These are phyloP conservation scores for Trichoderma afroharzianum DNA, from an alignment of 2,329 filamentous ascomycete species.

Conservation along the genomic window DNA sequence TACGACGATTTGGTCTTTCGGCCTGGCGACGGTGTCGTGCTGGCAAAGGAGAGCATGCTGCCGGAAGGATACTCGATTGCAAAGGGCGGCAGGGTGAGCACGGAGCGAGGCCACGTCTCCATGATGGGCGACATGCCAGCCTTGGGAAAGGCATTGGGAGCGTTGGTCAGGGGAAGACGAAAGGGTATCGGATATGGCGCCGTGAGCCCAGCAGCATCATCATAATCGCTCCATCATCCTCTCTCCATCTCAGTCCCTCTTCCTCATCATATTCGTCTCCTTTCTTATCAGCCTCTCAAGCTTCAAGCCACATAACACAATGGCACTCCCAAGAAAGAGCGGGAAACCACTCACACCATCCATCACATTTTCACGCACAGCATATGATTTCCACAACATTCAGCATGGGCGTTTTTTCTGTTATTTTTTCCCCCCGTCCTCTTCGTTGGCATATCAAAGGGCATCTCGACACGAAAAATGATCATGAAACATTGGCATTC, in stretches of 20 bases:
- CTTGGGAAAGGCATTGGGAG: constrained; percentile 69
- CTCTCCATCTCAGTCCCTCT: not conserved
- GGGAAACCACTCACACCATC: not conserved
- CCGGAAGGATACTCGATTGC: constrained; percentile 74
- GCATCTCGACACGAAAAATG: not conserved
- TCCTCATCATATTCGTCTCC: not conserved
- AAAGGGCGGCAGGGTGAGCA: constrained; percentile 69
- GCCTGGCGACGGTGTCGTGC: constrained; percentile 82
- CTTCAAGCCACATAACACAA: not conserved
- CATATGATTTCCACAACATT: not conserved
- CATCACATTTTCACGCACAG: not conserved
- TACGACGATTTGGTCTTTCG: constrained; percentile 88
- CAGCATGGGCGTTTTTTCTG: not conserved
- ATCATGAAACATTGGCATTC: not conserved
- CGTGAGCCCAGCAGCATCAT: not conserved
- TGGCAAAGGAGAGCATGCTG: constrained; percentile 81
- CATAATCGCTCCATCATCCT: not conserved
- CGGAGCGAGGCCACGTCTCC: constrained; percentile 82
- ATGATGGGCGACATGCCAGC: constrained; percentile 80
- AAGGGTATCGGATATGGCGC: constrained; percentile 62
- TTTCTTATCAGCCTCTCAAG: not conserved
- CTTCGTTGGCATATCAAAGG: not conserved
- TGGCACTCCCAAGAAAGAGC: not conserved
- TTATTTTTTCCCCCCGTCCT: not conserved
- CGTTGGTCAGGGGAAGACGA: constrained; percentile 61